A percentile compares a stretch with the other conserved stretches of the same genome.
Evolutionary conservation across 2,329 filamentous ascomycete genomes (phyloP).

Genomic region (Torrubiella hemipterigena): DNA sequence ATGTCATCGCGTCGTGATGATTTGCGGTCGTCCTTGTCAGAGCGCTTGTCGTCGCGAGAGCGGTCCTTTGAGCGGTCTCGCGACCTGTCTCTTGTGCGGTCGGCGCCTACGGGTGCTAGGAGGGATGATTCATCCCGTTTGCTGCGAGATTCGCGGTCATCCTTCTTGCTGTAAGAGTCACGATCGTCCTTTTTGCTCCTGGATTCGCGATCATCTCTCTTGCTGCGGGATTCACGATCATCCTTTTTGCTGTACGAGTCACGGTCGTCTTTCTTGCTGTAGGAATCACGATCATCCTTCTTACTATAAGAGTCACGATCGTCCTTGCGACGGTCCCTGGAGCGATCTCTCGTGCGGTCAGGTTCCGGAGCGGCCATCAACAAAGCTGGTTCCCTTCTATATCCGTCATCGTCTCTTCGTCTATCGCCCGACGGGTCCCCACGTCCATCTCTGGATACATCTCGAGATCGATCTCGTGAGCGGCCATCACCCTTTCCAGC

Average conservation of each 20-base stretch:
- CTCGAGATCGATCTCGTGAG: too few species aligned
- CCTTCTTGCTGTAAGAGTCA: neutral
- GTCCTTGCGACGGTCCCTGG: conserved; percentile 6
- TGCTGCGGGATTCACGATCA: neutral
- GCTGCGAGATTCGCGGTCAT: neutral
- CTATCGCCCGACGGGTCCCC: too few species aligned
- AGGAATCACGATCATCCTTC: neutral
- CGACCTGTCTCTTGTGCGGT: conserved; percentile 21
- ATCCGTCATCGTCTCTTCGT: too few species aligned
- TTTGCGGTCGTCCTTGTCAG: conserved; percentile 6
- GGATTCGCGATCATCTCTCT: neutral
- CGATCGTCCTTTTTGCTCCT: neutral
- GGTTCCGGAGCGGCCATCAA: too few species aligned
- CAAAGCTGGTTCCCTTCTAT: too few species aligned
- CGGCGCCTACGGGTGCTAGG: too few species aligned
- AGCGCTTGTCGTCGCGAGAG: conserved; percentile 11
- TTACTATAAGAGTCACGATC: too few species aligned
- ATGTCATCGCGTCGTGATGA: too few species aligned
- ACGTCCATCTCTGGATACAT: too few species aligned
- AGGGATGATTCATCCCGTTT: conserved; percentile 5
- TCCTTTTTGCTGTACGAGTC: neutral
- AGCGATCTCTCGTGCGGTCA: too few species aligned
- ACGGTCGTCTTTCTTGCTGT: neutral
- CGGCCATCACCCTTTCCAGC: too few species aligned
- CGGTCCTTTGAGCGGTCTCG: conserved; percentile 19